These are phyloP conservation scores for Croton setiger DNA, from an alignment of 441 rosid genomes.

Conservation along the genomic window DNA sequence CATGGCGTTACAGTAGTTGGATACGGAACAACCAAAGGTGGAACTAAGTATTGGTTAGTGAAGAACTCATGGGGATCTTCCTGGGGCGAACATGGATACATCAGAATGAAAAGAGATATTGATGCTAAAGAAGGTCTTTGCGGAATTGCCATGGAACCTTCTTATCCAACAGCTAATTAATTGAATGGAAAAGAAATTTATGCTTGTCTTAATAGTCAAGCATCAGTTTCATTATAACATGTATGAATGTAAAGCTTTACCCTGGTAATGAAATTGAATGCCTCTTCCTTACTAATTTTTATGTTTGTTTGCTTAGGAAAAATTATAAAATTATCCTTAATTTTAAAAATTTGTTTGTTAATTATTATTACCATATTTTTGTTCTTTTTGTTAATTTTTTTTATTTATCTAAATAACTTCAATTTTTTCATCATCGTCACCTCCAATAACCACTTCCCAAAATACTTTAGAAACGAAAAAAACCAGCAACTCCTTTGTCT, in stretches of 20 bases:
- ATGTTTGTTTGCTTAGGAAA: too few relatives aligned
- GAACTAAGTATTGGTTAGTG: constrained; percentile 58
- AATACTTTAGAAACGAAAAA: too few relatives aligned
- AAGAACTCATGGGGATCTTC: constrained; percentile 40
- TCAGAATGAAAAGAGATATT: constrained; percentile 61
- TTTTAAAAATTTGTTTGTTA: too few relatives aligned
- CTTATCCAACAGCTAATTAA: too few relatives aligned
- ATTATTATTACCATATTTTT: too few relatives aligned
- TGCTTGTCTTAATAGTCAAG: background rate
- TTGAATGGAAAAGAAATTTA: background rate
- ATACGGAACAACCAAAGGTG: constrained; percentile 46
- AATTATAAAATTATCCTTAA: background rate
- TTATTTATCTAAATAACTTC: too few relatives aligned
- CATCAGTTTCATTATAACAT: background rate
- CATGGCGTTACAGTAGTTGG: constrained; percentile 70
- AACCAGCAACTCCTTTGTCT: too few relatives aligned
- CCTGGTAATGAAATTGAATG: background rate
- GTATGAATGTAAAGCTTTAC: background rate
- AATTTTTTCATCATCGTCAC: too few relatives aligned
- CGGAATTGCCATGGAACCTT: too few relatives aligned
- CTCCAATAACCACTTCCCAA: too few relatives aligned
- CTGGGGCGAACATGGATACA: constrained; percentile 51
- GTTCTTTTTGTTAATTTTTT: too few relatives aligned
- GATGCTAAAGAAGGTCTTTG: constrained; percentile 54
- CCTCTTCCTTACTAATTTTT: background rate